Conservation (phyloP, 2,329 filamentous ascomycete genomes). For the Lachnellula subtilissima region DNA sequence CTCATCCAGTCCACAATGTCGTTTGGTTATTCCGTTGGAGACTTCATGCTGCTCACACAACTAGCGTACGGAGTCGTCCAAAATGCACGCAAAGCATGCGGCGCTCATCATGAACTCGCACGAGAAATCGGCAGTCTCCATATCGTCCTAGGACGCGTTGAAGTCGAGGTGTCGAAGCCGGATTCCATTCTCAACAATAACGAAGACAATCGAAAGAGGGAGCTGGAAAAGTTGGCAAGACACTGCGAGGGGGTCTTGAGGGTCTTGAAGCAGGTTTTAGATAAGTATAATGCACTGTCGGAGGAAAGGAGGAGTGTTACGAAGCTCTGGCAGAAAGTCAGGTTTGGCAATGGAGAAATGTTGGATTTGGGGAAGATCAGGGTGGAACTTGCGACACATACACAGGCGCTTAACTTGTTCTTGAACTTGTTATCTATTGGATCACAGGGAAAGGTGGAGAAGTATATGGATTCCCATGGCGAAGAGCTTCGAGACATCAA, state of each 20-base stretch:
- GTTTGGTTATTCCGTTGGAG: slow-evolving; percentile 12
- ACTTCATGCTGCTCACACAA: slow-evolving; percentile 9
- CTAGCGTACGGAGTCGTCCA: slow-evolving; percentile 8
- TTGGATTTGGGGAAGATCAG: slow-evolving; percentile 12
- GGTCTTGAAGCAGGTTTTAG: slow-evolving; percentile 7
- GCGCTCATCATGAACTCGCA: slow-evolving; percentile 44
- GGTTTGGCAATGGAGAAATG: slow-evolving; percentile 17
- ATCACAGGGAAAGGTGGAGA: slow-evolving; percentile 12
- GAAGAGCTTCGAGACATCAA: slow-evolving; percentile 11
- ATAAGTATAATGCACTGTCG: slow-evolving; percentile 15
- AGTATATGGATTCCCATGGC: slow-evolving; percentile 13
- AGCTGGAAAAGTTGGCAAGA: slow-evolving; percentile 7
- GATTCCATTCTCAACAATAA: slow-evolving; percentile 45
- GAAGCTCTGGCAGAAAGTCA: slow-evolving; percentile 11
- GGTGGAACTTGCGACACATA: slow-evolving; percentile 11
- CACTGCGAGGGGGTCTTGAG: slow-evolving; percentile 10
- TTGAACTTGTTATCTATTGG: slow-evolving; percentile 10
- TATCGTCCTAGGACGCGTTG: slow-evolving; percentile 48
- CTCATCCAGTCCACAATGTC: slow-evolving; percentile 5
- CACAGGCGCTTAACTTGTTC: slow-evolving; percentile 11
- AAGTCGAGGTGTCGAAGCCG: slow-evolving; percentile 48
- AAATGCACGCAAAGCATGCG: slow-evolving; percentile 36
- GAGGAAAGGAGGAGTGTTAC: slow-evolving; percentile 8
- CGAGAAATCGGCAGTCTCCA: slow-evolving; percentile 47
- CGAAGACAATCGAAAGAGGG: slow-evolving; percentile 5